Conservation (phyloP, 2,329 filamentous ascomycete species). For the Penicillium olsonii region DNA sequence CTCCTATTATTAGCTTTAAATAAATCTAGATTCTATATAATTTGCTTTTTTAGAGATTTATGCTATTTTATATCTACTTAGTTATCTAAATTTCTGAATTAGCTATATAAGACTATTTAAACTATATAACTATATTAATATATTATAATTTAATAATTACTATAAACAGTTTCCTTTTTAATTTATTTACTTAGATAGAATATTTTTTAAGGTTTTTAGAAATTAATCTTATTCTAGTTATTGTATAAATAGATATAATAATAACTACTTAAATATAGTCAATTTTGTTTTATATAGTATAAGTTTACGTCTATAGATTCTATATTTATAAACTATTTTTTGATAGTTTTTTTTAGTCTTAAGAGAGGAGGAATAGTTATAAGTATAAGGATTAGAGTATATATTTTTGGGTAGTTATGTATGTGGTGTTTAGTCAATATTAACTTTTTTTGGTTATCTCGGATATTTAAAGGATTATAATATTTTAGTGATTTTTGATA, state of each 20-base stretch:
- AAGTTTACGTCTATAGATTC: conserved; percentile 4
- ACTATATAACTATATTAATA: conserved; percentile 1
- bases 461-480: conserved; percentile 6
- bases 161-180: conserved; percentile 5
- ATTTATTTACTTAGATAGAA: conserved; percentile 4
- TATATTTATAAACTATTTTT: conserved; percentile 2
- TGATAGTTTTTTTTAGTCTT: conserved; percentile 8
- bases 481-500: conserved; percentile 3
- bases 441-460: conserved; percentile 11
- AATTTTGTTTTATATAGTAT: conserved; percentile 4
- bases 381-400: conserved; percentile 2
- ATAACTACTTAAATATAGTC: neutral
- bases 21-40: neutral
- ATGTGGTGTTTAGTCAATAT: conserved; percentile 6
- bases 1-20: neutral
- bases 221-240: conserved; percentile 4
- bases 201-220: conserved; percentile 9
- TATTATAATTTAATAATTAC: conserved; percentile 6
- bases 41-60: neutral
- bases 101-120: neutral
- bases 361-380: conserved; percentile 9
- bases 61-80: conserved; percentile 4
- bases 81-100: conserved; percentile 5
- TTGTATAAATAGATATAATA: neutral
- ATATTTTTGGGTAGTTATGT: neutral